A percentile compares a stretch with the other conserved stretches of the same genome.
phyloP scores from a whole-genome alignment of 2,329 filamentous ascomycete genomes.

The Aspergillus caelatus region DNA sequence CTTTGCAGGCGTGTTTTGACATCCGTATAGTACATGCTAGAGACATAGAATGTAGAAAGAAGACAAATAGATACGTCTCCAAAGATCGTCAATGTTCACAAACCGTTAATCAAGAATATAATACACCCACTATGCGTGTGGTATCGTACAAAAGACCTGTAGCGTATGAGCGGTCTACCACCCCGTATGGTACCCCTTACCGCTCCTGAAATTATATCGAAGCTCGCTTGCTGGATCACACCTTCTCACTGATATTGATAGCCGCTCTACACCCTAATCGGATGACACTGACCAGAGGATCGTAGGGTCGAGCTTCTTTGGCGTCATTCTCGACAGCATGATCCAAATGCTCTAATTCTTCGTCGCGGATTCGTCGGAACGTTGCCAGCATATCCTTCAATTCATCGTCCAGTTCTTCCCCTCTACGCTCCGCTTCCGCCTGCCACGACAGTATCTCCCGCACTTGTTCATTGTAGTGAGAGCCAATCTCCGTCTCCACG shows the following conservation, averaged over 20 bases:
- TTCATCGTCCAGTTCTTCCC: conserved; percentile 80
- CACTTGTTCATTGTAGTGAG: conserved; percentile 94
- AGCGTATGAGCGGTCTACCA: not conserved
- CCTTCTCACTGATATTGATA: conserved; percentile 75
- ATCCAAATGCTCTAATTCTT: conserved; percentile 95
- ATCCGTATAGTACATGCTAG: not conserved
- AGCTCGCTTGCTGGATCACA: conserved; percentile 33
- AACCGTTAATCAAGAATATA: conserved; percentile 9
- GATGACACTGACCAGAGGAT: conserved; percentile 83
- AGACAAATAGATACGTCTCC: not conserved
- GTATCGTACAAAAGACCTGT: conserved; percentile 13
- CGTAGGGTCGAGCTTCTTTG: conserved; percentile 86
- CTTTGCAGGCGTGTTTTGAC: not conserved
- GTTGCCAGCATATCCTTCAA: conserved; percentile 71
- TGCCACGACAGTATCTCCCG: conserved; percentile 80
- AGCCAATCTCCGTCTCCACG: conserved; percentile 96
- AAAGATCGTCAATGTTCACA: not conserved
- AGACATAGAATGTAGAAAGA: not conserved
- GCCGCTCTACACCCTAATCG: conserved; percentile 87
- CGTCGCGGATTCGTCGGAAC: conserved; percentile 83
- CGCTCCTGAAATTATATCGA: not conserved
- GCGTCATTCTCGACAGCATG: conserved; percentile 93
- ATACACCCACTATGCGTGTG: conserved; percentile 9
- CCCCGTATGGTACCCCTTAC: not conserved
- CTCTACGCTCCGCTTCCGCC: conserved; percentile 70